Conservation (phyloP, 345 rosid species). For the Eutrema yunnanense region DNA sequence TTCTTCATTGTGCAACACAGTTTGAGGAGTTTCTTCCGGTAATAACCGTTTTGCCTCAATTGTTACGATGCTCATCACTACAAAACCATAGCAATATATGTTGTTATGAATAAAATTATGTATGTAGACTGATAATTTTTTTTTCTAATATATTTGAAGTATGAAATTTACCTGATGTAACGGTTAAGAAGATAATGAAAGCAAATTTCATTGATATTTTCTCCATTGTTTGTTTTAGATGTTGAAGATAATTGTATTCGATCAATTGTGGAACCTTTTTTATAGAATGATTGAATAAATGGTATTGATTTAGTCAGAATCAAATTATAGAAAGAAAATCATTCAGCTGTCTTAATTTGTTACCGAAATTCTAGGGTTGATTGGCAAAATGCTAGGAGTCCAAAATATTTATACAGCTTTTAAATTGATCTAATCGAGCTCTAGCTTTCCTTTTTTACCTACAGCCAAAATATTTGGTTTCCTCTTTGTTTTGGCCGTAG, state of each 20-base stretch:
- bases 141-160: not conserved
- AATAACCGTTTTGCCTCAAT: not conserved
- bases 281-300: too few relatives aligned
- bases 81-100: not conserved
- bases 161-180: not conserved
- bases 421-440: too few relatives aligned
- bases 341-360: too few relatives aligned
- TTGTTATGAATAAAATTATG: not conserved
- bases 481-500: too few relatives aligned
- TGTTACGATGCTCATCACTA: not conserved
- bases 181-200: not conserved
- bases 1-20: not conserved
- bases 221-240: not conserved
- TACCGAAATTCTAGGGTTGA: too few relatives aligned
- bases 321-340: too few relatives aligned
- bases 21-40: not conserved
- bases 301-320: too few relatives aligned
- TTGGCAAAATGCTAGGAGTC: too few relatives aligned
- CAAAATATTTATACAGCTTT: too few relatives aligned
- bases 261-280: too few relatives aligned
- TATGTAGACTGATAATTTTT: not conserved
- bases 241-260: not conserved
- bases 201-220: not conserved
- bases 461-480: too few relatives aligned
- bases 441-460: too few relatives aligned